These are phyloP conservation scores for Hymenoscyphus fructigenus DNA, from an alignment of 2,329 filamentous ascomycete species.

Conservation along the genomic window DNA sequence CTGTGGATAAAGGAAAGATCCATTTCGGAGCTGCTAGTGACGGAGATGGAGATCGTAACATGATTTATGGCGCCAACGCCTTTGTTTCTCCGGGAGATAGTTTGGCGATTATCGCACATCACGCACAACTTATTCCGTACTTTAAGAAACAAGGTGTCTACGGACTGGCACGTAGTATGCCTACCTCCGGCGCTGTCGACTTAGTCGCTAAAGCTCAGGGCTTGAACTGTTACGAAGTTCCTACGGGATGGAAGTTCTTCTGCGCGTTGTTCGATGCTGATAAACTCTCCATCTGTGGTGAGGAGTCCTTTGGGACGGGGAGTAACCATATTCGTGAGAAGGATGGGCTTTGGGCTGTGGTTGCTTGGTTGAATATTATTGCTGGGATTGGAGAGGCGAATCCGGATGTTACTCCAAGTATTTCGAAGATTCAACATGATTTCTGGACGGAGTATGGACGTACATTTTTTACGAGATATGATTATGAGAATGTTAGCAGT, in stretches of 20 bases:
- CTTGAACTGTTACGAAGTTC: constrained; percentile 90
- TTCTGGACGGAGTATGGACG: constrained; percentile 97
- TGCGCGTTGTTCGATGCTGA: constrained; percentile 91
- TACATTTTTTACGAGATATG: constrained; percentile 98
- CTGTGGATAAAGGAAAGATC: constrained; percentile 85
- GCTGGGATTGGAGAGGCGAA: constrained; percentile 85
- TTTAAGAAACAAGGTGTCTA: constrained; percentile 97
- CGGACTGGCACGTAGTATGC: constrained; percentile 95
- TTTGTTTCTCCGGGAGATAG: constrained; percentile 98
- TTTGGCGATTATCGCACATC: constrained; percentile 95
- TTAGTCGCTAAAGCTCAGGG: constrained; percentile 94
- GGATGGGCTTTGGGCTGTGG: constrained; percentile 95
- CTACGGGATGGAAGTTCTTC: constrained; percentile 99
- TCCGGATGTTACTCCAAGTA: constrained; percentile 79
- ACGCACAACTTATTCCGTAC: constrained; percentile 94
- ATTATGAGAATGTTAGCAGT: constrained; percentile 93
- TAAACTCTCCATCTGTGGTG: constrained; percentile 97
- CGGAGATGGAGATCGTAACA: constrained; percentile 97
- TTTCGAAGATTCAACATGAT: constrained; percentile 92
- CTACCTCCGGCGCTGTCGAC: constrained; percentile 92
- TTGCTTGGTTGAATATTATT: constrained; percentile 98
- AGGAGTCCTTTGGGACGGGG: constrained; percentile 97
- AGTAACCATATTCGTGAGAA: constrained; percentile 99
- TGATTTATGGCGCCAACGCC: constrained; percentile 97
- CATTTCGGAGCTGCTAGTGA: constrained; percentile 97